Evolutionary conservation across 352 stramenopile genomes (phyloP), one percentile per base, ranked within the genome.

Genomic region (Globisporangium nagaii): DNA sequence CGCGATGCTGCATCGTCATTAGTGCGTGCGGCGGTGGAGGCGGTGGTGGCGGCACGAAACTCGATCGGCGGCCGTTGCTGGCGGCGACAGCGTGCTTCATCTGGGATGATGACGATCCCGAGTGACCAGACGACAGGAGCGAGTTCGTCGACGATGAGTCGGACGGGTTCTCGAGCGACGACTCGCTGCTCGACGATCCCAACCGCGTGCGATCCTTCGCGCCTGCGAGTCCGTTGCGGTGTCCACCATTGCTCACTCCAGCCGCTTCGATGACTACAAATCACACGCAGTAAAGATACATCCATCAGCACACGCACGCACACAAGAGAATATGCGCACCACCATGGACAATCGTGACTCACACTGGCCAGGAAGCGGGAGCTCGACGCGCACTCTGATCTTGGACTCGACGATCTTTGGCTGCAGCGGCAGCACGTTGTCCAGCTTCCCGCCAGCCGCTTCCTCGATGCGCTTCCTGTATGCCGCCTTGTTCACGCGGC

Each of bases 321-420:
- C 17, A 34, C 15, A 56, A 30, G 42, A 20, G n/a, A n/a, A n/a
- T n/a, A 55, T 50, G 27, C 58, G 17, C 30, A 31, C 20, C 15
- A 27, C 7, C 4, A 49, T 17, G 15, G 9, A 19, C 19, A 36
- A 37, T n/a, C 42, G 51, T 12, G 3, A 79, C 77, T 59, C 73
- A 90, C 81, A 93, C 58, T 92, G 75, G 37, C 84, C 84, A 48
- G 84, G 84, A 2, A 81, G 73, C 3, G 84, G 84, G 2, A 89
- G 59, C 44, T 93, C 84, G 4, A 93, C 65, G 10, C 79, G 80
- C 27, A 88, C 66, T 63, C 84, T 84, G 2, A 58, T 42, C 35
- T 82, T 86, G 31, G 75, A 68, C 53, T 90, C 79, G 13, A 90
- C 76, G 4, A 75, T 37, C 47, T 77, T 86, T 4, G 71, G 76